Base-by-base conservation (phyloP, 2,329 filamentous ascomycete genomes). In the Hirsutella minnesotensis region DNA sequence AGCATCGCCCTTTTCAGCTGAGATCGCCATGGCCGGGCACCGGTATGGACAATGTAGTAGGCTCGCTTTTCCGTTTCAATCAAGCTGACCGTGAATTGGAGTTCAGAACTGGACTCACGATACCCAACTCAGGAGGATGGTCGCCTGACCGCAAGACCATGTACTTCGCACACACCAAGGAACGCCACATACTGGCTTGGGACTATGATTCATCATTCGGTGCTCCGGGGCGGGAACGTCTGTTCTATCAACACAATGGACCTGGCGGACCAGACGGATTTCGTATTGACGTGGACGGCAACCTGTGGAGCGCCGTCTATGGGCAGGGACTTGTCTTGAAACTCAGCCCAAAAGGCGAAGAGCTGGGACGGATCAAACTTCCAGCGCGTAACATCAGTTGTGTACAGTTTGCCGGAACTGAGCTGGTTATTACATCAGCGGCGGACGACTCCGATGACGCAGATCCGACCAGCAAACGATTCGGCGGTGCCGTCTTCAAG, bases 301-400 rank as follows among this genome's bases (percentile, higher is more conserved):
- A 83, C 65, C 72, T 95, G 54, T 95, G 90, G 89, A 81, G 84
- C 47, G 85, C 86, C 8, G 70, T 92, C n/a, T 92, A 86, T 57
- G 87, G 87, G 42, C 84, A 83, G 48, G 69, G 75, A 46, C 75
- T 78, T 46, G 85, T 95, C 20, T 65, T 94, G 50, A 78, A 83
- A 58, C 81, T 95, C 55, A 77, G 74, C 39, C 76, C 79, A 4
- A 61, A 73, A 40, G 87, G 86, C 3, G 67, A 79, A 53, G 63
- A 94, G 24, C 69, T 89, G 5, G 87, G 85, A 7, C 76, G 87
- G 64, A 71, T 95, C 49, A 71, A 67, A 43, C 66, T 94, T 49
- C 87, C 88, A 4, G 94, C 88, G 12, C 72, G 73, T 47, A 84
- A 86, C 61, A 76, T 86, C 49, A 92, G 86, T 8, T 95, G 88